A percentile compares a stretch with the other conserved stretches of the same genome.
These are phyloP conservation scores for Microstegium vimineum DNA, from an alignment of 176 grass and related monocot species.

Conservation along the genomic window DNA sequence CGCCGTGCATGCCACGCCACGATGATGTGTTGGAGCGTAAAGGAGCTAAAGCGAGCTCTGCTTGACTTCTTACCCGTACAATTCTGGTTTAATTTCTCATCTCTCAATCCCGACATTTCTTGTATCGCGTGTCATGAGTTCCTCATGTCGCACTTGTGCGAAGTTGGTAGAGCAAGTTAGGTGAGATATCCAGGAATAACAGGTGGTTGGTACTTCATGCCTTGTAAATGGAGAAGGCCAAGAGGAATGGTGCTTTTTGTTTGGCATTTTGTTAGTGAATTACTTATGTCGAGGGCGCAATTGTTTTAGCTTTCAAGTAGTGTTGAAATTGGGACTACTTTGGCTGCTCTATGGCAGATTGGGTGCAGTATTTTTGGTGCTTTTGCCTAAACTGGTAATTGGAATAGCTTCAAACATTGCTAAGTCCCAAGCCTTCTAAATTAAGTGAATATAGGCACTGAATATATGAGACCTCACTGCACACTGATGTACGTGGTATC, in stretches of 20 bases:
- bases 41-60: neutral
- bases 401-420: neutral
- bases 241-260: neutral
- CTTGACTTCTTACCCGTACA: neutral
- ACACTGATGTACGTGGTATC: neutral
- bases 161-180: slow-evolving; percentile 8
- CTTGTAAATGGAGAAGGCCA: neutral
- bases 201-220: neutral
- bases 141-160: neutral
- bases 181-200: slow-evolving; percentile 19
- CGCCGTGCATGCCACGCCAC: neutral
- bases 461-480: too few species aligned
- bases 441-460: neutral
- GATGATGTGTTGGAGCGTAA: neutral
- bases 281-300: neutral
- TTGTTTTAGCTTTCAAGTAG: neutral
- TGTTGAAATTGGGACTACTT: neutral
- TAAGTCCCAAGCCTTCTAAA: neutral
- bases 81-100: neutral
- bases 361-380: neutral
- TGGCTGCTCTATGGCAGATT: neutral
- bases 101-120: neutral
- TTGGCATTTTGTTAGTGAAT: slow-evolving; percentile 11
- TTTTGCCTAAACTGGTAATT: neutral
- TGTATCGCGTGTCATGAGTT: neutral